A percentile compares a stretch with the other conserved stretches of the same genome.
Evolutionary conservation across 2,329 filamentous ascomycete genomes (phyloP).

Genomic region (Karstenula rhodostoma): DNA sequence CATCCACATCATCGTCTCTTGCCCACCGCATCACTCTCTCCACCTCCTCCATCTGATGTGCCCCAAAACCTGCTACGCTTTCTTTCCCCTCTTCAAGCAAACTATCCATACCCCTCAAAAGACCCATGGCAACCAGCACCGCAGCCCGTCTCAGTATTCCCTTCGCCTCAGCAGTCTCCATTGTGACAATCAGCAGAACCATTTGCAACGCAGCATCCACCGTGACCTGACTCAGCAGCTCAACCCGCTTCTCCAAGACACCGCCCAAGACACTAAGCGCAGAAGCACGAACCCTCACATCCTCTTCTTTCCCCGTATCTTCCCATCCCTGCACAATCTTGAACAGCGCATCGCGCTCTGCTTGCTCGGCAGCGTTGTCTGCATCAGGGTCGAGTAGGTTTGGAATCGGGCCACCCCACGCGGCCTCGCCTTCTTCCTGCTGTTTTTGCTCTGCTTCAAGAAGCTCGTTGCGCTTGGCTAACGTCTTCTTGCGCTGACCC

Average conservation of each 20-base stretch:
- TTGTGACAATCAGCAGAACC: conserved; percentile 66
- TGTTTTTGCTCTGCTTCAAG: conserved; percentile 59
- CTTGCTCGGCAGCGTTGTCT: conserved; percentile 37
- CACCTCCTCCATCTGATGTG: conserved; percentile 68
- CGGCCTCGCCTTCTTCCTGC: conserved; percentile 59
- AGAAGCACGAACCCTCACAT: conserved; percentile 73
- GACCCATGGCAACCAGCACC: conserved; percentile 68
- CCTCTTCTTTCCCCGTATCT: conserved; percentile 69
- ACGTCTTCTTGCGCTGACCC: conserved; percentile 66
- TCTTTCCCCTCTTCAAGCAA: conserved; percentile 51
- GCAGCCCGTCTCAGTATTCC: conserved; percentile 73
- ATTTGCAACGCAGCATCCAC: conserved; percentile 66
- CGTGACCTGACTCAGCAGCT: conserved; percentile 51
- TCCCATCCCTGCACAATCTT: conserved; percentile 73
- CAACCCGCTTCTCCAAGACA: conserved; percentile 63
- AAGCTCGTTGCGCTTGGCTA: conserved; percentile 64
- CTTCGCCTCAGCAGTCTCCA: conserved; percentile 68
- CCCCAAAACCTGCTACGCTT: conserved; percentile 61
- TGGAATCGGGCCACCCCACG: conserved; percentile 62
- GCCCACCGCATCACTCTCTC: conserved; percentile 69
- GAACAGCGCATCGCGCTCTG: conserved; percentile 60
- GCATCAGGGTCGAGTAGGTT: conserved; percentile 42
- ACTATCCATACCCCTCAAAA: conserved; percentile 67
- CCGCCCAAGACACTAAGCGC: conserved; percentile 71
- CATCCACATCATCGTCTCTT: conserved; percentile 71